Conservation (phyloP, 495 filamentous ascomycete genomes). For the Annulohypoxylon moriforme region DNA sequence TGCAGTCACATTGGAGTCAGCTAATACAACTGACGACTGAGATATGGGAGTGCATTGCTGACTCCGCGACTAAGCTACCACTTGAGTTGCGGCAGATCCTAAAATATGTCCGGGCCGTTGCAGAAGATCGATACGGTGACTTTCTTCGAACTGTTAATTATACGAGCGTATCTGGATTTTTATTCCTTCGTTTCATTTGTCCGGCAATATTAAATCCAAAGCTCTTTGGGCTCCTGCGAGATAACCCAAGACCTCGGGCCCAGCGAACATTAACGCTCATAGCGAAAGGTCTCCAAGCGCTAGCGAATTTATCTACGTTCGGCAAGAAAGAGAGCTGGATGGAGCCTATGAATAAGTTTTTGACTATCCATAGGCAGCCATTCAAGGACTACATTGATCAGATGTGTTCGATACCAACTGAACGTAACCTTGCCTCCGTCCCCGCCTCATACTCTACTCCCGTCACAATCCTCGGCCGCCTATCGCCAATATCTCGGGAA, state of each 20-base stretch:
- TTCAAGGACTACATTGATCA: conserved; percentile 90
- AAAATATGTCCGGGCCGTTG: conserved; percentile 91
- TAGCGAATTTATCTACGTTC: conserved; percentile 93
- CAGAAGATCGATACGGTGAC: conserved; percentile 97
- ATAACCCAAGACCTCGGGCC: conserved; percentile 86
- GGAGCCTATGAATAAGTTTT: conserved; percentile 95
- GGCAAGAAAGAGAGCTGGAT: conserved; percentile 98
- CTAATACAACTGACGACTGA: conserved; percentile 80
- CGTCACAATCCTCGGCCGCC: conserved; percentile 85
- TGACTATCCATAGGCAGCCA: conserved; percentile 70
- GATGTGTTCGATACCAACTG: conserved; percentile 83
- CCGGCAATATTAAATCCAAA: conserved; percentile 97
- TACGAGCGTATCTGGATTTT: conserved; percentile 94
- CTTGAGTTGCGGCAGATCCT: conserved; percentile 87
- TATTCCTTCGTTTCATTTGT: conserved; percentile 96
- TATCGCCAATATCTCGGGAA: conserved; percentile 85
- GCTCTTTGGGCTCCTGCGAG: conserved; percentile 87
- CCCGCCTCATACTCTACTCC: conserved; percentile 94
- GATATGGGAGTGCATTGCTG: conserved; percentile 85
- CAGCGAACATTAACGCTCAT: conserved; percentile 94
- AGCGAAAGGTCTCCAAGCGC: conserved; percentile 92
- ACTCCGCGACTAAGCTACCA: conserved; percentile 78
- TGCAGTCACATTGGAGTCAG: conserved; percentile 85
- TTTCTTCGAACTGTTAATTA: conserved; percentile 92
- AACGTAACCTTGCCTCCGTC: conserved; percentile 70